Evolutionary conservation across 2,329 filamentous ascomycete species (phyloP), one percentile per base, ranked within the genome.

Genomic region (Pseudogymnoascus sp.): DNA sequence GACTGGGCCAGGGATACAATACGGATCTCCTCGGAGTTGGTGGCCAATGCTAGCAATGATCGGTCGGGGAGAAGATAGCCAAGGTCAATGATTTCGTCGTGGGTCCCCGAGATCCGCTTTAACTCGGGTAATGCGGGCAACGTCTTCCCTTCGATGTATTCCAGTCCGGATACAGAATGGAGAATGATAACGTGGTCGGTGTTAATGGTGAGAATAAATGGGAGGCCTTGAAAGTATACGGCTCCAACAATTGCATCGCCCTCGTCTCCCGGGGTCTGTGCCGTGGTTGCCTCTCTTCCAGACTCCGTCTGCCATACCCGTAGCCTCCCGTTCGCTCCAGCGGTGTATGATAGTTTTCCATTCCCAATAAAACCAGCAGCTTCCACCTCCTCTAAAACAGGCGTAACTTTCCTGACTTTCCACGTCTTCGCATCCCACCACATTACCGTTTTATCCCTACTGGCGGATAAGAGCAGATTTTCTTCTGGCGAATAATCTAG

Each of bases 51-150:
- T 63, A 99, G 79, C 58, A 95, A 75, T 2, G 90, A 92, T 61
- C 83, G 84, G 67, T 95, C 86, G 0, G 85, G 83, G 1, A 94
- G 83, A 59, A 97, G 78, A 68, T 94, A 96, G 28, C 87, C 89
- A 33, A 99, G 76, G 70, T 99, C 95, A 66, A 99, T 96, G 58
- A 99, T 91, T 72, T 99, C 94, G 71, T 99, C 95, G 72, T 97
- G 91, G 5, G 94, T 96, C 59, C 94, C 95, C 3, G 92, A 96
- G 65, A 99, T 95, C 45, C 90, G 83, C 65, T 89, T 84, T 45
- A 89, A 80, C 69, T 61, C 74, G 69, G 62, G 65, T 57, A 67
- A 74, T 69, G 41, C 71, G 65, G 38, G 66, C 62, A 35, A 72
- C 58, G 35, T 74, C 61, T 33, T 74, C 68, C 61, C 74, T 73